These are phyloP conservation scores for Austroboletus festivus DNA, from an alignment of 768 basidiomycete species.

Conservation along the genomic window DNA sequence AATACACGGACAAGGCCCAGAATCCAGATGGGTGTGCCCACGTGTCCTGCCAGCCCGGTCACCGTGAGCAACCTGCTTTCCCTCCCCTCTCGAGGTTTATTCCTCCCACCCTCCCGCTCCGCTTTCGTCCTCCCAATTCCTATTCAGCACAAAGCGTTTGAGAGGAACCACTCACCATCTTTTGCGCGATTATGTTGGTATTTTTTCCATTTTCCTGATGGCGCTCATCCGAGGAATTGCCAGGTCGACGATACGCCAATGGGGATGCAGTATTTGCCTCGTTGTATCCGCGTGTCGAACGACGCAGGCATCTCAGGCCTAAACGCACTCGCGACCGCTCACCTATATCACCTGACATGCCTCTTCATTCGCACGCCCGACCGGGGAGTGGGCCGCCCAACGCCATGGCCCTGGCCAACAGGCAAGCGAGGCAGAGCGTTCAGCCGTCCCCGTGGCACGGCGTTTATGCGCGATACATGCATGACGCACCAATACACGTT, in stretches of 20 bases:
- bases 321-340: not conserved
- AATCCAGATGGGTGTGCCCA: not conserved
- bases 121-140: not conserved
- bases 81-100: too few species aligned
- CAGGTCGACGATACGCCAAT: not conserved
- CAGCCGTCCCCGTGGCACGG: slow-evolving; percentile 1
- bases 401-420: too few species aligned
- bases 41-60: slow-evolving; percentile 5
- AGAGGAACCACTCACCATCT: not conserved
- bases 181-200: not conserved
- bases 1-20: too few species aligned
- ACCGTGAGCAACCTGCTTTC: not conserved
- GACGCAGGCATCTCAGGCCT: too few species aligned
- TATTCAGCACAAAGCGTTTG: not conserved
- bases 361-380: not conserved
- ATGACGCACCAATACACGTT: too few species aligned
- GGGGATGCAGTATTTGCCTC: slow-evolving; percentile 12
- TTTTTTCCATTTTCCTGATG: not conserved
- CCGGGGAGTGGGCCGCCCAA: too few species aligned
- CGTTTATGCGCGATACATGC: not conserved
- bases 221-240: slow-evolving; percentile 14
- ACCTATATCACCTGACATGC: slow-evolving; percentile 4
- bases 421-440: too few species aligned
- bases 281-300: slow-evolving; percentile 9
- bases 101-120: too few species aligned